Conservation (phyloP, 257 asterid genomes). For the Petunia secreta region DNA sequence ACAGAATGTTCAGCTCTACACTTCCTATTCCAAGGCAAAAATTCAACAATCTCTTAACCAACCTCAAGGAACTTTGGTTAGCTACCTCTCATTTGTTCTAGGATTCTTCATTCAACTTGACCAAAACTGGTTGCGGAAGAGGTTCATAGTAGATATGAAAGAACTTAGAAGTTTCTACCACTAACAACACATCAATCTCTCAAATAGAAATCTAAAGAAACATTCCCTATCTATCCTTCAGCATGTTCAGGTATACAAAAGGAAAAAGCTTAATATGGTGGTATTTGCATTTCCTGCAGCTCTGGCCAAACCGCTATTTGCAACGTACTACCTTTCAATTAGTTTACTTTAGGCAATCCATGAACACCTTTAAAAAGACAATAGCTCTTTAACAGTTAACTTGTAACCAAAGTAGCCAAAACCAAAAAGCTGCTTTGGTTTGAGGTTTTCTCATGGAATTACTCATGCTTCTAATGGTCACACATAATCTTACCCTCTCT, state of each 20-base stretch:
- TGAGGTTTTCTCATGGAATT: neutral
- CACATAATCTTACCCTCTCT: conserved; percentile 1
- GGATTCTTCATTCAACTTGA: too few species aligned
- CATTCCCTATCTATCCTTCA: neutral
- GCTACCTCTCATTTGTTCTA: too few species aligned
- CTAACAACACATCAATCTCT: neutral
- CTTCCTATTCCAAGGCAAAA: too few species aligned
- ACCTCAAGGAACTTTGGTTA: too few species aligned
- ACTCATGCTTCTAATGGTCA: neutral
- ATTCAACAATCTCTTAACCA: too few species aligned
- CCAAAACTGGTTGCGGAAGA: neutral
- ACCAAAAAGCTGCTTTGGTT: conserved; percentile 3
- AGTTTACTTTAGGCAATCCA: neutral
- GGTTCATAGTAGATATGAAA: neutral
- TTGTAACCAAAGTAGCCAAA: neutral
- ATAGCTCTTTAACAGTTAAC: too few species aligned
- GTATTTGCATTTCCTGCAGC: neutral
- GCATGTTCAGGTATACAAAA: neutral
- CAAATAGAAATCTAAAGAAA: neutral
- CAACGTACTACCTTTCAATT: neutral
- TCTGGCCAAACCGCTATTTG: neutral
- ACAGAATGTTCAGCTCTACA: neutral
- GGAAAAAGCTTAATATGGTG: neutral
- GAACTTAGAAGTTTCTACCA: neutral
- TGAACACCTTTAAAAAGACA: too few species aligned